These are phyloP conservation scores for Coniochaeta sp. DNA, from an alignment of 2,329 filamentous ascomycete species.

Conservation along the genomic window DNA sequence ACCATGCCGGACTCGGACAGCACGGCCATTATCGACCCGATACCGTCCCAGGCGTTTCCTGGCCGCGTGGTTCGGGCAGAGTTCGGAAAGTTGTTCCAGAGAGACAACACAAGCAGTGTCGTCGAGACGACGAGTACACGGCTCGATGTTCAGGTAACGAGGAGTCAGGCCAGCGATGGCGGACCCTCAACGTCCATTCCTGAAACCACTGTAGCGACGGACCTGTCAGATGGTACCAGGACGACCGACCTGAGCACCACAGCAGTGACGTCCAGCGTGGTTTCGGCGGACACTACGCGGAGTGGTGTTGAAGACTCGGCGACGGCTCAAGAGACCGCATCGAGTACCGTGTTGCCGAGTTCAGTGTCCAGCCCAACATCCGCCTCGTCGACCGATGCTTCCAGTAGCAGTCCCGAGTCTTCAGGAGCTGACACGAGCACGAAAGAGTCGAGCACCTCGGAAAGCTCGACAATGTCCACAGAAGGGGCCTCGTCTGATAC, in stretches of 20 bases:
- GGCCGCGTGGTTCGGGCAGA: background rate
- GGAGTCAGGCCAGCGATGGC: background rate
- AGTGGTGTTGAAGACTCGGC: background rate
- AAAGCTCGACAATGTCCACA: background rate
- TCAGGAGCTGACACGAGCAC: background rate
- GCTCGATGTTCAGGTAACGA: background rate
- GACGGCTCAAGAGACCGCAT: background rate
- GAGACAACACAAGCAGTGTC: background rate
- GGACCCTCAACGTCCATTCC: background rate
- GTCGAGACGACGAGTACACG: background rate
- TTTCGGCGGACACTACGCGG: background rate
- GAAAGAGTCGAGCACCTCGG: background rate
- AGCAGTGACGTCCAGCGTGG: background rate
- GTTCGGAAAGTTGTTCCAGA: background rate
- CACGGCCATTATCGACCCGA: slow-evolving; percentile 14
- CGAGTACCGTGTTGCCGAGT: background rate
- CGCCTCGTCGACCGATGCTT: background rate
- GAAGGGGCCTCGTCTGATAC: background rate
- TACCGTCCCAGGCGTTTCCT: background rate
- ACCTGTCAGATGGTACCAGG: background rate
- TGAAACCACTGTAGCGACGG: background rate
- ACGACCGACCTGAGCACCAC: background rate
- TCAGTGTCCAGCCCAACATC: background rate
- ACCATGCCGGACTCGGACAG: slow-evolving; percentile 23
- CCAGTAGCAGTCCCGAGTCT: background rate